Evolutionary conservation across 2,329 filamentous ascomycete genomes (phyloP).

Genomic region (Talaromyces pinophilus): DNA sequence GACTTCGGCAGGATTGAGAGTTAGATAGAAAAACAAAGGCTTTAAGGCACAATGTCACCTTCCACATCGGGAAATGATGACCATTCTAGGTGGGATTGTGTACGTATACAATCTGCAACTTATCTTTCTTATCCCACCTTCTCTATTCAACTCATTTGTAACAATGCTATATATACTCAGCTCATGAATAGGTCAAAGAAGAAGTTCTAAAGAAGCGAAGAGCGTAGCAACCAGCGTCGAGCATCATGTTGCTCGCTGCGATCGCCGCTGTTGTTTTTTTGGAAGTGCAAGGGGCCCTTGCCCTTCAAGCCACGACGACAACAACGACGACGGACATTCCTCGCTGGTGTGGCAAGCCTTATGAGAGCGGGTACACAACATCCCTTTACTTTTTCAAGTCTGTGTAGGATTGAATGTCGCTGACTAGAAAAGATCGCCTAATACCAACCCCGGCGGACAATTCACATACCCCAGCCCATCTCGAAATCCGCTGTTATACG

Average conservation of each 20-base stretch:
- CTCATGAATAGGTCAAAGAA: background rate
- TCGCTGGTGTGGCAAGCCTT: slow-evolving; percentile 23
- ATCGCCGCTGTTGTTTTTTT: slow-evolving; percentile 1
- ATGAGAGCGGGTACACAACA: slow-evolving; percentile 20
- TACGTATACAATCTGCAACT: background rate
- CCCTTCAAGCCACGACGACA: slow-evolving; percentile 12
- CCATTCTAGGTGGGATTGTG: slow-evolving; percentile 9
- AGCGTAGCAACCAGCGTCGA: background rate
- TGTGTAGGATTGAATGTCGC: background rate
- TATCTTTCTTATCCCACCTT: background rate
- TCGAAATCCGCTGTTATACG: slow-evolving; percentile 1
- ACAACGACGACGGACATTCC: slow-evolving; percentile 18
- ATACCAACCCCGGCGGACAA: slow-evolving; percentile 15
- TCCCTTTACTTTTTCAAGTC: background rate
- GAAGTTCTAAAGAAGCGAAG: background rate
- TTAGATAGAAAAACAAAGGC: background rate
- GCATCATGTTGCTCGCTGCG: slow-evolving; percentile 8
- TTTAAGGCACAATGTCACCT: slow-evolving; percentile 5
- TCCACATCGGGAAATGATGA: slow-evolving; percentile 13
- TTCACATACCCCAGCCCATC: slow-evolving; percentile 9
- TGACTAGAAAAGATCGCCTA: slow-evolving; percentile 15
- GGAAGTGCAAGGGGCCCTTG: slow-evolving; percentile 13
- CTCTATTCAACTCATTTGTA: too few relatives aligned
- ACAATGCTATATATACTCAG: background rate
- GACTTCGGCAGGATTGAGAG: background rate